Percentiles rank a stretch among this genome's conserved stretches.
phyloP scores from a whole-genome alignment of 305 asterid species.

The Plantago rigida region DNA sequence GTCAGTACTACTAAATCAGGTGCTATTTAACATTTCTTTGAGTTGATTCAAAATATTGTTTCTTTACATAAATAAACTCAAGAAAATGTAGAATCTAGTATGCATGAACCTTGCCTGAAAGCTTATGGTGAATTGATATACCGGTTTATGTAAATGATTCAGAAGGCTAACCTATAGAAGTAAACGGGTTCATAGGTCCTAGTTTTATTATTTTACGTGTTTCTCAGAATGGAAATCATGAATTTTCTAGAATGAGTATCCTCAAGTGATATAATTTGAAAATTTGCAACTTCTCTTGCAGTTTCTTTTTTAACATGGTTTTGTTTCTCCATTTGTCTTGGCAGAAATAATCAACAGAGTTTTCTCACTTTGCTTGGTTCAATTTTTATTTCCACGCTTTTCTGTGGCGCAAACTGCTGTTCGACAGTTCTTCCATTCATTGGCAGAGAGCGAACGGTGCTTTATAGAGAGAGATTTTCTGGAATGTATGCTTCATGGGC shows the following conservation, averaged over 20 bases:
- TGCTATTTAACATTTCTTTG: too few relatives aligned
- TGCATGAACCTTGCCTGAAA: too few relatives aligned
- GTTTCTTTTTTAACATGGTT: not conserved
- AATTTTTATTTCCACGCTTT: slow-evolving; percentile 35
- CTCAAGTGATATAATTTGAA: too few relatives aligned
- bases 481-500: slow-evolving; percentile 57
- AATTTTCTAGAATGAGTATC: too few relatives aligned
- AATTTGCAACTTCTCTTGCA: too few relatives aligned
- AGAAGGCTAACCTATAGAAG: too few relatives aligned
- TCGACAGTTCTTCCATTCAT: slow-evolving; percentile 42
- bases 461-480: slow-evolving; percentile 49
- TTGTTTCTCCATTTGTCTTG: not conserved
- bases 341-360: slow-evolving; percentile 47
- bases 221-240: too few relatives aligned
- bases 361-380: slow-evolving; percentile 41
- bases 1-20: not conserved
- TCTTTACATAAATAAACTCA: not conserved
- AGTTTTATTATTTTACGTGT: too few relatives aligned
- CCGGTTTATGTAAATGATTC: too few relatives aligned
- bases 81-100: too few relatives aligned
- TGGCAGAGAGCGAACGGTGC: slow-evolving; percentile 39
- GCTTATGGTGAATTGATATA: too few relatives aligned
- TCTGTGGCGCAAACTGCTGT: slow-evolving; percentile 47
- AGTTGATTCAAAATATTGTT: not conserved
- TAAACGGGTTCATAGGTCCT: too few relatives aligned